Base-by-base conservation (phyloP, 1,284 basidiomycete species). In the Leucoagaricus sp. region DNA sequence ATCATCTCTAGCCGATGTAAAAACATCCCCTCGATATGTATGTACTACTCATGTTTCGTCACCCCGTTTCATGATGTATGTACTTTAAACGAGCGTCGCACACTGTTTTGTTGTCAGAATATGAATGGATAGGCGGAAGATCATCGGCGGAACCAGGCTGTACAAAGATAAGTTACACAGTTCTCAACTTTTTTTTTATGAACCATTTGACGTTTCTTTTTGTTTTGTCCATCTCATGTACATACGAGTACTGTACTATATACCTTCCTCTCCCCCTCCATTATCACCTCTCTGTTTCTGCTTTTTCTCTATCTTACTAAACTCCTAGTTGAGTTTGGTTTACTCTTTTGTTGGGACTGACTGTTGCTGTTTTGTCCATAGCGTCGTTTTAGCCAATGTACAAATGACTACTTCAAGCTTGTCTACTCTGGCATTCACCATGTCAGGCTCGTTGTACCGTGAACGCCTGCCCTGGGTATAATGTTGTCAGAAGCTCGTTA, bases 181-280 rank as follows among this genome's bases (percentile, higher is more conserved):
- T n/a, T n/a, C n/a, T n/a, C n/a, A n/a, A n/a, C n/a, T n/a, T n/a
- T 33, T n/a, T 33, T 6, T 33, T 33, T 12, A 41, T 41, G 44
- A 28, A 45, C 25, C 23, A 23, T 49, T 49, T 49, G 21, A 49
- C 33, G 47, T 25, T 21, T 42, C 31, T 40, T 41, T 49, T 51
- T 45, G 51, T 53, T 53, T 53, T 53, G 51, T 53, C 25, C 41
- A 25, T 15, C 19, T 15, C 46, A 25, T 46, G 46, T 55, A 49
- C n/a, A n/a, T n/a, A n/a, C n/a, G n/a, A n/a, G n/a, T n/a, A 5
- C 23, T 41, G 40, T 41, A 41, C 36, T 31, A 47, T 54, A 55
- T 25, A 2, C 25, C 15, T 40, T 15, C 19, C n/a, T 29, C 46
- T 19, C 15, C 33, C 26, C 23, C 23, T n/a, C 4, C 47, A 8